Conservation (phyloP, 192 early-diverging fungal genomes). For the Coemansia sp. region DNA sequence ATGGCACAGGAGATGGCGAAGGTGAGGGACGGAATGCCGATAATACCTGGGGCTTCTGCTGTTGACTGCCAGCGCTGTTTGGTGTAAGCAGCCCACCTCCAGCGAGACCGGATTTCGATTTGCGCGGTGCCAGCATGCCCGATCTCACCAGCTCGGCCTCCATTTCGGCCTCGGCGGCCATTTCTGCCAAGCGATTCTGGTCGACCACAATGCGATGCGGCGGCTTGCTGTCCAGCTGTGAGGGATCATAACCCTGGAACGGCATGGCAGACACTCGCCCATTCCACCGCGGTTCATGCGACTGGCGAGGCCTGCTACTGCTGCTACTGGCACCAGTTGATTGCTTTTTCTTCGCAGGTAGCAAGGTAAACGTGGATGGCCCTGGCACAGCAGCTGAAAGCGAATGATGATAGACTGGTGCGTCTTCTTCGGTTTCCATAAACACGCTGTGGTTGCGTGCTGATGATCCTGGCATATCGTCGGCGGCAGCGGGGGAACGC, state of each 20-base stretch:
- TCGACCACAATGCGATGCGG: conserved; percentile 20
- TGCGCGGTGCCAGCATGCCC: conserved; percentile 37
- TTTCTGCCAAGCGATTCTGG: conserved; percentile 34
- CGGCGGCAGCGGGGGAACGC: neutral
- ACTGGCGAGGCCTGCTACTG: conserved; percentile 8
- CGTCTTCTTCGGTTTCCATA: conserved; percentile 26
- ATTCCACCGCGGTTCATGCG: conserved; percentile 41
- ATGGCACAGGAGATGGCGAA: neutral
- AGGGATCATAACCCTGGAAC: conserved; percentile 47
- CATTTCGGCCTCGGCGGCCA: conserved; percentile 50
- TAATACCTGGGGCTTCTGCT: conserved; percentile 21
- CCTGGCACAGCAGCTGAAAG: conserved; percentile 6
- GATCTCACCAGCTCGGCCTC: conserved; percentile 50
- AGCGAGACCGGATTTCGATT: conserved; percentile 10
- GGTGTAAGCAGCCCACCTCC: neutral
- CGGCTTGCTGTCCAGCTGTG: conserved; percentile 12
- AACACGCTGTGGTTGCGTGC: conserved; percentile 41
- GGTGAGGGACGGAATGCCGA: conserved; percentile 32
- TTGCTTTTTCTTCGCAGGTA: neutral
- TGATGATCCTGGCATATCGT: neutral
- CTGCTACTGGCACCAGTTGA: conserved; percentile 4
- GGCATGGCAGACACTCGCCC: conserved; percentile 50
- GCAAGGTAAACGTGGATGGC: neutral
- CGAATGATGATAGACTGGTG: neutral
- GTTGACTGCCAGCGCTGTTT: conserved; percentile 1